Conservation (phyloP, 2,329 filamentous ascomycete genomes). For the Myriosclerotinia curreyana region DNA sequence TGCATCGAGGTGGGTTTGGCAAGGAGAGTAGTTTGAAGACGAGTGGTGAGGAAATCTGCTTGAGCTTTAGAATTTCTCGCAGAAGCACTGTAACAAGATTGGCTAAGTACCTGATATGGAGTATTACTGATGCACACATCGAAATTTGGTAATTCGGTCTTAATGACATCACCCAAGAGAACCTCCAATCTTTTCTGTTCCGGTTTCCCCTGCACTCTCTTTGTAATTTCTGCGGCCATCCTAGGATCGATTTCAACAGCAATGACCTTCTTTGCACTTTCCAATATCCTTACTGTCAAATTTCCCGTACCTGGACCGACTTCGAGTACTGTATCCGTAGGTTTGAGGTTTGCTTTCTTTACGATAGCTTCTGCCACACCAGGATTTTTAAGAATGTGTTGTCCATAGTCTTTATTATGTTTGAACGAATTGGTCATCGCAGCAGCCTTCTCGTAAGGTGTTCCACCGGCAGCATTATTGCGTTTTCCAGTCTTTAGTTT, state of each 20-base stretch:
- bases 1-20: slow-evolving; percentile 74
- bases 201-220: slow-evolving; percentile 87
- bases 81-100: background rate
- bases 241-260: slow-evolving; percentile 91
- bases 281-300: slow-evolving; percentile 83
- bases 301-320: slow-evolving; percentile 89
- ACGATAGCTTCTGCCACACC: slow-evolving; percentile 80
- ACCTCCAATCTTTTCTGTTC: slow-evolving; percentile 82
- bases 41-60: slow-evolving; percentile 79
- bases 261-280: slow-evolving; percentile 76
- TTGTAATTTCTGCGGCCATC: slow-evolving; percentile 87
- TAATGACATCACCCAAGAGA: slow-evolving; percentile 88
- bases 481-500: slow-evolving; percentile 39
- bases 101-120: slow-evolving; percentile 55
- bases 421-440: slow-evolving; percentile 74
- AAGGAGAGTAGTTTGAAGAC: slow-evolving; percentile 83
- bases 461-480: slow-evolving; percentile 37
- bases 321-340: slow-evolving; percentile 86
- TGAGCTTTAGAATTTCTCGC: slow-evolving; percentile 27
- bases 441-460: slow-evolving; percentile 36
- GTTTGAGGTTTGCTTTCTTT: slow-evolving; percentile 84
- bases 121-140: slow-evolving; percentile 75
- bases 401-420: slow-evolving; percentile 64
- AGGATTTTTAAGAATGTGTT: slow-evolving; percentile 87
- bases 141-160: slow-evolving; percentile 68